A percentile compares a stretch with the other conserved stretches of the same genome.
Evolutionary conservation across 2,329 filamentous ascomycete species (phyloP).

Genomic region (Diaporthe eres): DNA sequence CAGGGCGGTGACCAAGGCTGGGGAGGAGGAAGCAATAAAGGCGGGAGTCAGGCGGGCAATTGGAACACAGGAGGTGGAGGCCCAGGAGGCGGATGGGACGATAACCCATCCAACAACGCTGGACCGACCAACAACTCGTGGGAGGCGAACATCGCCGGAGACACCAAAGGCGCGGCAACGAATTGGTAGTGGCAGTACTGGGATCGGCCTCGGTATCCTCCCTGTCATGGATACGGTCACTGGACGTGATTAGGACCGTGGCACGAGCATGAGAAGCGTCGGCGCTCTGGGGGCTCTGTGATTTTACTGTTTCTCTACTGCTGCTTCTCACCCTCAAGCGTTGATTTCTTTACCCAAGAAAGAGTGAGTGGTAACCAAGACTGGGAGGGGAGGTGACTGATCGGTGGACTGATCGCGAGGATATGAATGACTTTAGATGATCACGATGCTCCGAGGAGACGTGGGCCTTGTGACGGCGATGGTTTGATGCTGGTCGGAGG

Average conservation of each 20-base stretch:
- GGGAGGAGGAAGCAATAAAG: slow-evolving; percentile 12
- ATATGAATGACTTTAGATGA: neutral
- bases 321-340: slow-evolving; percentile 6
- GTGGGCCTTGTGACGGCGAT: neutral
- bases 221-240: neutral
- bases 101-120: slow-evolving; percentile 34
- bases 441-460: neutral
- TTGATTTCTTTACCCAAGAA: neutral
- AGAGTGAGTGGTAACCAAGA: neutral
- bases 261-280: neutral
- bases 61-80: slow-evolving; percentile 15
- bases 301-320: slow-evolving; percentile 5
- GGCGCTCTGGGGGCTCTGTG: slow-evolving; percentile 18
- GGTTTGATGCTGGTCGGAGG: too few species aligned
- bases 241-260: neutral
- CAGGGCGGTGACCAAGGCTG: slow-evolving; percentile 6
- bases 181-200: slow-evolving; percentile 37
- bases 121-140: slow-evolving; percentile 17
- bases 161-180: slow-evolving; percentile 32
- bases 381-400: neutral
- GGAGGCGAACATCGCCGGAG: neutral
- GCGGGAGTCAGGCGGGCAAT: neutral
- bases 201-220: slow-evolving; percentile 11
- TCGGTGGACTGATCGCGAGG: neutral
- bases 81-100: neutral